Evolutionary conservation across 2,329 filamentous ascomycete genomes (phyloP), one percentile per base, ranked within the genome.

Genomic region (Sporothrix brasiliensis): DNA sequence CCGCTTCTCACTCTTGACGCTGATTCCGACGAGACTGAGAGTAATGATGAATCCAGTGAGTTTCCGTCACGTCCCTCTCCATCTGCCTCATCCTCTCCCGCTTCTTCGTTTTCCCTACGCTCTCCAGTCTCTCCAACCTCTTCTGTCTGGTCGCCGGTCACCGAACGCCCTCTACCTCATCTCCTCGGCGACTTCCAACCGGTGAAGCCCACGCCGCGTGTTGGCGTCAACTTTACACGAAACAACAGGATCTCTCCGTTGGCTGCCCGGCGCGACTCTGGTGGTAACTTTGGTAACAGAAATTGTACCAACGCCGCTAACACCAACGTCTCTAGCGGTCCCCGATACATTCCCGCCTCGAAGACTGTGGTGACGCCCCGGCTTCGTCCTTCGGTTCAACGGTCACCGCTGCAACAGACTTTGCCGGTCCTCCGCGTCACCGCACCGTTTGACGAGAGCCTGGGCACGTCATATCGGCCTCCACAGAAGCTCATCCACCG

Each of bases 331-430:
- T 50, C 5, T 10, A n/a, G 49, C 16, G 63, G 47, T 27, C 47
- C 63, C 27, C 47, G 63, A 27, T 66, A 66, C 39, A n/a, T 66
- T 16, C 47, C 63, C 16, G 13, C 47, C 2, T 66, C 47, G 21
- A 39, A 52, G 63, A 4, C 47, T 39, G 14, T 10, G 41, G 14
- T 9, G 41, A 19, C 4, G 21, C 63, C 47, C 30, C 27, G 27
- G 16, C 61, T 19, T 16, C 63, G 19, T 16, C 19, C 16, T 24
- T 10, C 19, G 10, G 9, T 27, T 19, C 47, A 21, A 10, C 47
- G 44, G 9, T 41, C 47, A 4, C 19, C 63, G 9, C 19, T 27
- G 2, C 63, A 50, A 24, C 63, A 50, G 44, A 52, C 63, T 7
- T 21, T 52, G 63, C 63, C 63, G 27, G 52, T 66, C 47, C 14